Conservation (phyloP, 177 flowering plant genomes). For the Vitis hybrid region DNA sequence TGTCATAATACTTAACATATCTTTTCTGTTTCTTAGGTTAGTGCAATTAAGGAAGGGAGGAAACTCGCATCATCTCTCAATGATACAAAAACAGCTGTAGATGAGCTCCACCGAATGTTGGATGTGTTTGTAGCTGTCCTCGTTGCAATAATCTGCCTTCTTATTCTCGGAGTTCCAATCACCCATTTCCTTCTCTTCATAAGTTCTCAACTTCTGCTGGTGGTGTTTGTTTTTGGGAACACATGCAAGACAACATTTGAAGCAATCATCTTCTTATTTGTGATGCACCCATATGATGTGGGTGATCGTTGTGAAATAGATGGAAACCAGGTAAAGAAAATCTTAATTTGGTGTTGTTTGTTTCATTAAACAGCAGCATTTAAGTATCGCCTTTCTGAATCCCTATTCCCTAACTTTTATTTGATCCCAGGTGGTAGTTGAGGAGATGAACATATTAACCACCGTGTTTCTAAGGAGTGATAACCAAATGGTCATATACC, state of each 20-base stretch:
- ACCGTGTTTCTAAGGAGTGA: slow-evolving; percentile 38
- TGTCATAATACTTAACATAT: too few species aligned
- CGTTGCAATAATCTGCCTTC: slow-evolving; percentile 28
- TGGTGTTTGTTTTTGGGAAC: slow-evolving; percentile 44
- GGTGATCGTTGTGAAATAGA: slow-evolving; percentile 55
- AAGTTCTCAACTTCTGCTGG: slow-evolving; percentile 39
- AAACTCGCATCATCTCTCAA: slow-evolving; percentile 33
- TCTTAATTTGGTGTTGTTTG: too few species aligned
- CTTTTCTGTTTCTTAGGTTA: slow-evolving; percentile 14
- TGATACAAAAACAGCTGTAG: slow-evolving; percentile 42
- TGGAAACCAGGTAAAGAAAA: slow-evolving; percentile 33
- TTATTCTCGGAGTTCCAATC: slow-evolving; percentile 33
- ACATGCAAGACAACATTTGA: slow-evolving; percentile 42
- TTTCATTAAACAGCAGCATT: too few species aligned
- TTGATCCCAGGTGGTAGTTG: slow-evolving; percentile 34
- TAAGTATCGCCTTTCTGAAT: too few species aligned
- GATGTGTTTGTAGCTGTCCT: slow-evolving; percentile 23
- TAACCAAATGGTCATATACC: slow-evolving; percentile 35
- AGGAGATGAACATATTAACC: slow-evolving; percentile 47
- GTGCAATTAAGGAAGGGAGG: slow-evolving; percentile 28
- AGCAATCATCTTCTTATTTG: slow-evolving; percentile 41
- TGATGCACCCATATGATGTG: slow-evolving; percentile 52
- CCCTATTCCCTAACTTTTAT: neutral
- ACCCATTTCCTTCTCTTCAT: slow-evolving; percentile 35
- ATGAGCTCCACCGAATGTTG: slow-evolving; percentile 31